Base-by-base conservation (phyloP, 805 yeast genomes). In the Metschnikowia chrysomelidarum region DNA sequence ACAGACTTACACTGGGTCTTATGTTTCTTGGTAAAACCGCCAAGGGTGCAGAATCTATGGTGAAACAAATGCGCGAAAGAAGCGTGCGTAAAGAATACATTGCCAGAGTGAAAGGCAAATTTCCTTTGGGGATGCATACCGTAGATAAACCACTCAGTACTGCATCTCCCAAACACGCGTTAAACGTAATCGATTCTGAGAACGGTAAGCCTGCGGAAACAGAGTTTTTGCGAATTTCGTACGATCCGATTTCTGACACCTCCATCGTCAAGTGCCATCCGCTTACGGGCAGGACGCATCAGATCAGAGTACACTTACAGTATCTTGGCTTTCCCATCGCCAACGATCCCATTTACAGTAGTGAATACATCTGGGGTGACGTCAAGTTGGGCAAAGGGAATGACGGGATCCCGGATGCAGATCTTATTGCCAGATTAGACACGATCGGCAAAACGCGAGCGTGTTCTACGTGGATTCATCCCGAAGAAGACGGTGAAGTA, bases 231-330 rank as follows among this genome's bases (percentile, higher is more conserved):
- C 68, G 85, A 30, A 62, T 84, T 0, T 72, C 84, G n/a, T 85
- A 72, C 51, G 87, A 89, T 59, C 54, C 60, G 4, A 52, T 32
- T 7, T 75, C 83, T 1, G 53, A 70, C 26, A 70, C 79, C 6
- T 77, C 87, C 36, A 70, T 93, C 18, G 96, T 93, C 3, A 69
- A 78, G 41, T 91, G 98, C 59, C 73, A 68, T 46, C 98, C 98
- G 1, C 62, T 74, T 12, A 91, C 98, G 0, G 98, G 98, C 0
- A 71, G 98, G 53, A 87, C 97, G 0, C 98, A 91, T 58, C 98
- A 91, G 56, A 88, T 93, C 32, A 68, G 98, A 41, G 95, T 93
- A 1, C 98, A 93, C 63, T 62, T 93, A 38, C 96, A 89, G 59
- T 82, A 71, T 46, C 49, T 93, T n/a, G 97, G 97, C 0, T 74